A percentile compares a stretch with the other conserved stretches of the same genome.
These are phyloP conservation scores for Pseudocercospora fijiensis DNA, from an alignment of 2,329 filamentous ascomycete genomes.

Conservation along the genomic window DNA sequence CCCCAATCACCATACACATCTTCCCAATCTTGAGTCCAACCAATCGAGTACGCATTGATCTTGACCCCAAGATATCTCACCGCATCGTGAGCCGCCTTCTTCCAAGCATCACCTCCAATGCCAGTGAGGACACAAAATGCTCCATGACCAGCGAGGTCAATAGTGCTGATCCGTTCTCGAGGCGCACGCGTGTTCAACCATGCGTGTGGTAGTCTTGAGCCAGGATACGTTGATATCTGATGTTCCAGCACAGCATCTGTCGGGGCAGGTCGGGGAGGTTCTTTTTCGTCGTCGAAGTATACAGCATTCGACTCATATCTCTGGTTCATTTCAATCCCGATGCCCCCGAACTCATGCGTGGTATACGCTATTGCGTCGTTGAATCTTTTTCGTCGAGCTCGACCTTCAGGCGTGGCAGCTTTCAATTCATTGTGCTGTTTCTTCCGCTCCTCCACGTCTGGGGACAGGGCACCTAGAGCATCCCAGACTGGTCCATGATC, in stretches of 20 bases:
- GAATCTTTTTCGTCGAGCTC: slow-evolving; percentile 42
- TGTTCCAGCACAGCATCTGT: slow-evolving; percentile 31
- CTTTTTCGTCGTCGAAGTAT: slow-evolving; percentile 32
- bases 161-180: slow-evolving; percentile 41
- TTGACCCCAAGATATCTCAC: slow-evolving; percentile 45
- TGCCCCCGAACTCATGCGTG: slow-evolving; percentile 49
- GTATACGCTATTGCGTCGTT: slow-evolving; percentile 34
- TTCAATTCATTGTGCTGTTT: slow-evolving; percentile 33
- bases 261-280: slow-evolving; percentile 26
- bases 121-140: slow-evolving; percentile 48
- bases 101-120: slow-evolving; percentile 56
- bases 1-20: slow-evolving; percentile 64
- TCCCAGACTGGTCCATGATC: slow-evolving; percentile 47
- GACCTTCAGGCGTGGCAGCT: slow-evolving; percentile 30
- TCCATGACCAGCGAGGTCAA: slow-evolving; percentile 60
- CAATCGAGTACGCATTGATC: slow-evolving; percentile 55
- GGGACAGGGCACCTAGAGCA: slow-evolving; percentile 32
- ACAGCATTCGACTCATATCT: slow-evolving; percentile 49
- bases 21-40: slow-evolving; percentile 59
- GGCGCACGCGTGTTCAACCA: slow-evolving; percentile 54
- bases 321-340: slow-evolving; percentile 62
- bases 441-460: slow-evolving; percentile 33
- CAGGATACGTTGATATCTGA: slow-evolving; percentile 55
- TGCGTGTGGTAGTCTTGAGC: slow-evolving; percentile 60
- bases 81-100: slow-evolving; percentile 47